These are phyloP conservation scores for Oryza officinalis DNA, from an alignment of 176 grass and related monocot genomes.

Conservation along the genomic window DNA sequence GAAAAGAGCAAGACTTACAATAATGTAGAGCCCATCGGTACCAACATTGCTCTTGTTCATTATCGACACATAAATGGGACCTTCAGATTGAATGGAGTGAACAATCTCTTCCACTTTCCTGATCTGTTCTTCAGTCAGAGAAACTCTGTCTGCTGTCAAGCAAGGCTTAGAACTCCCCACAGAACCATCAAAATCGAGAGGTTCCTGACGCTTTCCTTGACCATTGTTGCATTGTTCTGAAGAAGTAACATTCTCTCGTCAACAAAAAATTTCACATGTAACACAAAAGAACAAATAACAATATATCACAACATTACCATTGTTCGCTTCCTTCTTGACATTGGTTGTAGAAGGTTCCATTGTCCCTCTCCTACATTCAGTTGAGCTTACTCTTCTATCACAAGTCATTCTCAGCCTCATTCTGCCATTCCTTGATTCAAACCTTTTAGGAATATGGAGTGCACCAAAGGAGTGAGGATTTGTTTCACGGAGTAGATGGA, in stretches of 20 bases:
- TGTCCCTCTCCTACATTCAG: not conserved
- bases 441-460: not conserved
- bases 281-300: not conserved
- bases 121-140: not conserved
- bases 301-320: not conserved
- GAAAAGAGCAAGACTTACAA: constrained; percentile 13
- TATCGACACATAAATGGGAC: constrained; percentile 14
- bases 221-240: not conserved
- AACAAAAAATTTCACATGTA: not conserved
- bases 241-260: not conserved
- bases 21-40: not conserved
- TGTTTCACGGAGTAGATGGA: constrained; percentile 39
- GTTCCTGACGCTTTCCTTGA: not conserved
- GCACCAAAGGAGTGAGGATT: not conserved
- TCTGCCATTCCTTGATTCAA: not conserved
- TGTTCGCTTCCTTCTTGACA: constrained; percentile 2
- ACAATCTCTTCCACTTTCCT: constrained; percentile 24
- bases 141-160: not conserved
- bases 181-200: not conserved
- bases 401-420: not conserved
- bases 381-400: not conserved
- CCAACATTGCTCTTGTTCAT: constrained; percentile 36
- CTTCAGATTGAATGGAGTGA: not conserved
- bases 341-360: not conserved
- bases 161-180: not conserved